These are phyloP conservation scores for Clarireedia hainanense DNA, from an alignment of 2,329 filamentous ascomycete genomes.

Conservation along the genomic window DNA sequence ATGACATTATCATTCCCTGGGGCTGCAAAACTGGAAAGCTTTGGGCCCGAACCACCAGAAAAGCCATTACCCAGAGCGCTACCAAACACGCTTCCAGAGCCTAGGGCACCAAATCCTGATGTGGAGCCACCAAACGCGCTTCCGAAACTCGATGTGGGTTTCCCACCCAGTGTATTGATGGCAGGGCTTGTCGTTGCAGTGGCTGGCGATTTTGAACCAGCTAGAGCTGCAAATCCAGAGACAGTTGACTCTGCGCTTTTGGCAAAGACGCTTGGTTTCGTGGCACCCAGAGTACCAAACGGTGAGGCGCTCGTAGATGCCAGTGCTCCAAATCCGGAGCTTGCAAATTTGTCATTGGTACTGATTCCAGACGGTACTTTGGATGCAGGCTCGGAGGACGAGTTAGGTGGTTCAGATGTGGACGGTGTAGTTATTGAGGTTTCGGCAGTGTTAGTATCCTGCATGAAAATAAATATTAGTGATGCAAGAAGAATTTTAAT, in stretches of 20 bases:
- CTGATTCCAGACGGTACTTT: slow-evolving; percentile 16
- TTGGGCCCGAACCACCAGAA: slow-evolving; percentile 32
- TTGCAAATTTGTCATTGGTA: slow-evolving; percentile 44
- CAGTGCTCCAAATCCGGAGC: slow-evolving; percentile 61
- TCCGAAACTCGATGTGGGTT: slow-evolving; percentile 29
- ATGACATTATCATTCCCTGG: slow-evolving; percentile 42
- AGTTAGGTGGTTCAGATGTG: slow-evolving; percentile 5
- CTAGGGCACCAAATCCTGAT: slow-evolving; percentile 29
- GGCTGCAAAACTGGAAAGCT: slow-evolving; percentile 63
- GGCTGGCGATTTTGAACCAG: slow-evolving; percentile 28
- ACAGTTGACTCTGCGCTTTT: slow-evolving; percentile 28
- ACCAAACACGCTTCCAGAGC: slow-evolving; percentile 34
- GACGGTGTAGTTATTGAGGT: slow-evolving; percentile 4
- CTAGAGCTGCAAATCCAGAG: slow-evolving; percentile 41
- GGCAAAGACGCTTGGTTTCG: slow-evolving; percentile 44
- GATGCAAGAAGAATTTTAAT: background rate
- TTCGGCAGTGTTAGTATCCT: slow-evolving; percentile 10
- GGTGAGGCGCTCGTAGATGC: slow-evolving; percentile 53
- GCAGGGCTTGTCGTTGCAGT: slow-evolving; percentile 22
- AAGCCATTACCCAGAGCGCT: slow-evolving; percentile 36
- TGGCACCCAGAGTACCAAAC: slow-evolving; percentile 49
- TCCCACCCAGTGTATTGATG: slow-evolving; percentile 31
- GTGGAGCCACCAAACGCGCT: slow-evolving; percentile 23
- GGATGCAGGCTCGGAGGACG: slow-evolving; percentile 12
- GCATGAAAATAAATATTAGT: slow-evolving; percentile 4